Evolutionary conservation across 768 basidiomycete species (phyloP).

Genomic region (Dendrothele bispora): DNA sequence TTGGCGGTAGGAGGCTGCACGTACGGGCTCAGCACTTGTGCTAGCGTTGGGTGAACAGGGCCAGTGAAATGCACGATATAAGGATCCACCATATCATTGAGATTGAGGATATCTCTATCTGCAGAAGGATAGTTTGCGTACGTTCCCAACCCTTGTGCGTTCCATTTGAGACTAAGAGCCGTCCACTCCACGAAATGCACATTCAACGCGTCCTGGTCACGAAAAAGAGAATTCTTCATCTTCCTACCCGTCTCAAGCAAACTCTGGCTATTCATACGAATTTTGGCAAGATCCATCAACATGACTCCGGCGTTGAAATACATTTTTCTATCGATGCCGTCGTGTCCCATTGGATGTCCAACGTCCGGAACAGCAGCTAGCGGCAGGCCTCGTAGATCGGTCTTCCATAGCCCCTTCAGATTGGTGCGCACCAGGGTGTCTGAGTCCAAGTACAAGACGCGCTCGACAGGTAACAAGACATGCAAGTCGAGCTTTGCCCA

Average conservation of each 20-base stretch:
- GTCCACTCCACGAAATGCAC: conserved; percentile 44
- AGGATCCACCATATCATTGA: conserved; percentile 39
- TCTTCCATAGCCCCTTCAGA: conserved; percentile 43
- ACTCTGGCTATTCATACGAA: conserved; percentile 24
- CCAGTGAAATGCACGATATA: conserved; percentile 60
- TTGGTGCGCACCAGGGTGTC: conserved; percentile 47
- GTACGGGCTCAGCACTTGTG: conserved; percentile 46
- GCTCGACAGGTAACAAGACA: conserved; percentile 44
- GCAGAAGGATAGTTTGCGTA: conserved; percentile 37
- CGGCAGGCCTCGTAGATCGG: conserved; percentile 38
- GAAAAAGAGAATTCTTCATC: conserved; percentile 30
- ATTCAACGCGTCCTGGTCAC: conserved; percentile 56
- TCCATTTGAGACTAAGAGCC: conserved; percentile 45
- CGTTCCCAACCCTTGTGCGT: conserved; percentile 57
- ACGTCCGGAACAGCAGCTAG: conserved; percentile 50
- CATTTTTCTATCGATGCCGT: conserved; percentile 22
- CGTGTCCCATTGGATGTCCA: conserved; percentile 49
- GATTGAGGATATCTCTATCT: conserved; percentile 32
- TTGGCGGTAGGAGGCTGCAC: conserved; percentile 56
- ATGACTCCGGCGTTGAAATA: conserved; percentile 63
- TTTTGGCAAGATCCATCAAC: conserved; percentile 45
- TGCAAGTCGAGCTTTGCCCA: conserved; percentile 58
- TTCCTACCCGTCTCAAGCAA: conserved; percentile 24
- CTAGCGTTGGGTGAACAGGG: conserved; percentile 46
- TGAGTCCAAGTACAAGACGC: conserved; percentile 52